Evolutionary conservation across 805 yeast species (phyloP).

Genomic region (Cyberlindnera americana): DNA sequence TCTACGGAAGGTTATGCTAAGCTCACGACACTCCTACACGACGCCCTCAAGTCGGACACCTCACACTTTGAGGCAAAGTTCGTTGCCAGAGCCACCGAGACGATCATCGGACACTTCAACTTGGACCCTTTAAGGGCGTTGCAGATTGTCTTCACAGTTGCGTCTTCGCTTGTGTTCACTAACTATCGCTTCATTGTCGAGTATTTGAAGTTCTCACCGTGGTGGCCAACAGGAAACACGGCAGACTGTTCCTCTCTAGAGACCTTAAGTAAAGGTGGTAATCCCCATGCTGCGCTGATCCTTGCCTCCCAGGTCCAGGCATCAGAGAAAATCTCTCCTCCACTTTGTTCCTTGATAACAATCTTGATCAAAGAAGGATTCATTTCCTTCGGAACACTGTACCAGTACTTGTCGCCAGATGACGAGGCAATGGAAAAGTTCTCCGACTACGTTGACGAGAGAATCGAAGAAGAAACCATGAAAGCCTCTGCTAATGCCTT

Average conservation of each 20-base stretch:
- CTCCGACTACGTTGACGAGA: slow-evolving; percentile 42
- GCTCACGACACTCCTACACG: slow-evolving; percentile 46
- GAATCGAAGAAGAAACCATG: slow-evolving; percentile 52
- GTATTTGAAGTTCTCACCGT: slow-evolving; percentile 50
- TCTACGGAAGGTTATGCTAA: slow-evolving; percentile 76
- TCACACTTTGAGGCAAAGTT: slow-evolving; percentile 39
- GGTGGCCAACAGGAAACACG: slow-evolving; percentile 55
- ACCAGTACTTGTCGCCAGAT: slow-evolving; percentile 51
- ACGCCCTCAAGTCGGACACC: slow-evolving; percentile 40
- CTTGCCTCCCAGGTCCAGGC: slow-evolving; percentile 42
- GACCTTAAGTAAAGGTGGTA: slow-evolving; percentile 48
- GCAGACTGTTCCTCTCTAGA: slow-evolving; percentile 34
- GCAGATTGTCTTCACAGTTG: slow-evolving; percentile 56
- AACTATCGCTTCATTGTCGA: slow-evolving; percentile 45
- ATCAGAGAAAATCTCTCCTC: slow-evolving; percentile 29
- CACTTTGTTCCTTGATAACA: slow-evolving; percentile 38
- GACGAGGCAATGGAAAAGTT: slow-evolving; percentile 43
- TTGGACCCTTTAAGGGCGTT: slow-evolving; percentile 71
- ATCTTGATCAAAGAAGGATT: slow-evolving; percentile 63
- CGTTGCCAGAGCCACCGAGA: slow-evolving; percentile 46
- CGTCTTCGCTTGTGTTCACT: slow-evolving; percentile 40
- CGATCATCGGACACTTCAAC: slow-evolving; percentile 67
- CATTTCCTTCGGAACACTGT: slow-evolving; percentile 59
- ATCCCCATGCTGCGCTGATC: slow-evolving; percentile 48
- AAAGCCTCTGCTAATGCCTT: slow-evolving; percentile 71